Base-by-base conservation (phyloP, 2,329 filamentous ascomycete genomes). In the Pseudogymnoascus verrucosus region DNA sequence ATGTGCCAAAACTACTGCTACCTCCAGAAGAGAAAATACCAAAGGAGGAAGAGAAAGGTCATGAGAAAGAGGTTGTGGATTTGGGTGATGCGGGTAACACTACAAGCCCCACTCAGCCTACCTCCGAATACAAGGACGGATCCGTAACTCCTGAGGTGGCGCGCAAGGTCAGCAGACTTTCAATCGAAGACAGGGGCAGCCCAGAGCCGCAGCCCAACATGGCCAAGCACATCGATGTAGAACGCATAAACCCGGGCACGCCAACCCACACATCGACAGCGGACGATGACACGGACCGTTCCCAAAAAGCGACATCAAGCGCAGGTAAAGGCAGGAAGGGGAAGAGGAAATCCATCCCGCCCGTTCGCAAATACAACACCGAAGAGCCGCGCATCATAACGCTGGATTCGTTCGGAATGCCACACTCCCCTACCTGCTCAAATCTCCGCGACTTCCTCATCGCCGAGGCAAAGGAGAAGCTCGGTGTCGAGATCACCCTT, bases 391-490 rank as follows among this genome's bases (percentile, higher is more conserved):
- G 84, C 37, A 92, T 98, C 66, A 87, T 98, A 67, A 91, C 91
- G 0, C 83, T 98, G 26, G 95, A 99, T 74, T 98, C 95, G 0
- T 80, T 98, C 1, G 87, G 86, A n/a, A 70, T 75, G 4, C 54
- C 78, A 0, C 91, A 93, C 68, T 79, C 83, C 1, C 76, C 79
- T 0, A 89, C 91, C 5, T 85, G 89, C 66, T 82, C 75, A 57
- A 81, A 83, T 37, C 78, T 99, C 31, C 92, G 88, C 70, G 83
- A 90, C 26, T 98, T 96, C 74, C 78, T 98, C 4, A 72, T 82
- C 5, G 83, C 84, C 59, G 95, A 98, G 76, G 88, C 89, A 3
- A 80, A 81, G 68, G 80, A 83, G 76, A 78, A 95, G 71, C 82
- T 79, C 64, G 40, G 61, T 12, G 66, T 68, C 5, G 72, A 73